Evolutionary conservation across 495 filamentous ascomycete species (phyloP).

Genomic region (Daldinia decipiens): DNA sequence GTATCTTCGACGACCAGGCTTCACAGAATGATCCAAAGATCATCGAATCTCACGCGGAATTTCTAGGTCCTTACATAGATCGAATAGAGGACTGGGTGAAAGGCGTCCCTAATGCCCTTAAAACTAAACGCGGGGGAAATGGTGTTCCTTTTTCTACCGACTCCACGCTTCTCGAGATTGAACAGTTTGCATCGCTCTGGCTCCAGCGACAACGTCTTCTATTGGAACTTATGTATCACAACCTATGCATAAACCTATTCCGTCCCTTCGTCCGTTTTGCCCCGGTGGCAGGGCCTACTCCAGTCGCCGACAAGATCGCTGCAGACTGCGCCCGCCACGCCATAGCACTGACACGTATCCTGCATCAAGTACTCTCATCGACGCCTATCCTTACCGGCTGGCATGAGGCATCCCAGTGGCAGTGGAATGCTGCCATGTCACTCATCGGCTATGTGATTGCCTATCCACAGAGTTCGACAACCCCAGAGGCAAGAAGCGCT

Average conservation of each 20-base stretch:
- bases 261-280: slow-evolving; percentile 61
- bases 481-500: slow-evolving; percentile 49
- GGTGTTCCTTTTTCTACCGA: slow-evolving; percentile 59
- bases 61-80: slow-evolving; percentile 45
- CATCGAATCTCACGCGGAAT: slow-evolving; percentile 45
- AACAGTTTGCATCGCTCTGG: slow-evolving; percentile 54
- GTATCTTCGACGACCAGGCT: slow-evolving; percentile 9
- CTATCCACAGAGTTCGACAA: slow-evolving; percentile 48
- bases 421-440: slow-evolving; percentile 64
- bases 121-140: slow-evolving; percentile 49
- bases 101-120: slow-evolving; percentile 54
- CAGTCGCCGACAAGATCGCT: slow-evolving; percentile 47
- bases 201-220: slow-evolving; percentile 60
- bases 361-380: slow-evolving; percentile 59
- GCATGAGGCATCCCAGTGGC: slow-evolving; percentile 63
- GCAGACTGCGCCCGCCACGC: slow-evolving; percentile 59
- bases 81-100: slow-evolving; percentile 52
- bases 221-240: slow-evolving; percentile 64
- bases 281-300: slow-evolving; percentile 13
- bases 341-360: slow-evolving; percentile 60
- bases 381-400: slow-evolving; percentile 60
- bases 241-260: slow-evolving; percentile 56
- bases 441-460: slow-evolving; percentile 61
- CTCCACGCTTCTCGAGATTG: slow-evolving; percentile 49
- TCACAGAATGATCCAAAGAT: slow-evolving; percentile 44